phyloP scores from a whole-genome alignment of 2,329 filamentous ascomycete species.

The Allantophomopsis cytisporea region DNA sequence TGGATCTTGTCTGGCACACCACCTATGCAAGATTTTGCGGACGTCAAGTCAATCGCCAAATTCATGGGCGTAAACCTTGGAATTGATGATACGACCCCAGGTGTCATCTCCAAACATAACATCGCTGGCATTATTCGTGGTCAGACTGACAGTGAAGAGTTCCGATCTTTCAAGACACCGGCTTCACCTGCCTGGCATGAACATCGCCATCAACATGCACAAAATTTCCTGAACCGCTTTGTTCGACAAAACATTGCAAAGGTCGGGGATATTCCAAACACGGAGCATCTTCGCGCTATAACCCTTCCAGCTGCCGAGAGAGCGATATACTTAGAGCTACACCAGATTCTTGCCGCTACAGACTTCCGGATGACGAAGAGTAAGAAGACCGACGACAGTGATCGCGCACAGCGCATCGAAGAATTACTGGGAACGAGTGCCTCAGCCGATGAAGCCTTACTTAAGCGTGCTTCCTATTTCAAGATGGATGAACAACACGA shows the following conservation, averaged over 20 bases:
- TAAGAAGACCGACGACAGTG: constrained; percentile 20
- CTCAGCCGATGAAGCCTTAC: constrained; percentile 36
- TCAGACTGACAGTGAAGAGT: constrained; percentile 36
- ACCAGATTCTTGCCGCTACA: constrained; percentile 34
- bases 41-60: constrained; percentile 42
- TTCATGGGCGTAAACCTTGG: constrained; percentile 42
- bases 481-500: constrained; percentile 15
- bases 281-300: constrained; percentile 28
- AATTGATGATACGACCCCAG: constrained; percentile 32
- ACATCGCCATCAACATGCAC: constrained; percentile 33
- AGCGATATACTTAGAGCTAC: constrained; percentile 38
- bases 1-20: constrained; percentile 55
- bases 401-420: constrained; percentile 25
- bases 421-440: constrained; percentile 28
- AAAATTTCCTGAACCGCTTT: constrained; percentile 35
- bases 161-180: constrained; percentile 34
- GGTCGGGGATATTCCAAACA: constrained; percentile 27
- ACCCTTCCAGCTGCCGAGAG: constrained; percentile 30
- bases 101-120: constrained; percentile 26
- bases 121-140: constrained; percentile 25
- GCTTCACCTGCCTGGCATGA: constrained; percentile 36
- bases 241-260: constrained; percentile 25
- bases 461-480: constrained; percentile 28
- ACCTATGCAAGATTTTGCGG: constrained; percentile 38
- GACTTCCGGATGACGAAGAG: constrained; percentile 26